A percentile compares a stretch with the other conserved stretches of the same genome.
phyloP scores from a whole-genome alignment of 1,139 yeast genomes.

The Kurtzmaniella quercitrusa region DNA sequence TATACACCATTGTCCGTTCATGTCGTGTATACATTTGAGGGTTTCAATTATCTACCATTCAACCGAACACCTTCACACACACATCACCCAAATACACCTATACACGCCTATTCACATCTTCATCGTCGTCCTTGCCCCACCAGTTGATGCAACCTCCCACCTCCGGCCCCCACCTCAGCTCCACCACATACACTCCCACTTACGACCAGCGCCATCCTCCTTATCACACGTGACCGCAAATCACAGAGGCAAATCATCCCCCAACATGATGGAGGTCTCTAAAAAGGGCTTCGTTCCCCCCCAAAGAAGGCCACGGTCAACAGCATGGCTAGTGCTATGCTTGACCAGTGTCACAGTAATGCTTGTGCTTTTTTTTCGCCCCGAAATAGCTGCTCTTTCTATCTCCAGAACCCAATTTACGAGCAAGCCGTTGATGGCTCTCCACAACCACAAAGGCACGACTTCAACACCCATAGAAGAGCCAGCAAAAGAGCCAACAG shows the following conservation, averaged over 20 bases:
- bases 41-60: too few relatives aligned
- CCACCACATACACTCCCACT: too few relatives aligned
- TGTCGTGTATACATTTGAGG: too few relatives aligned
- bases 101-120: too few relatives aligned
- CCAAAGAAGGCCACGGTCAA: not conserved
- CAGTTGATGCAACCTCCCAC: too few relatives aligned
- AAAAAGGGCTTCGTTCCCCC: not conserved
- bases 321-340: not conserved
- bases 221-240: not conserved
- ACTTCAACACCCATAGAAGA: not conserved
- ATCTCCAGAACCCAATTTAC: not conserved
- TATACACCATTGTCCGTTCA: too few relatives aligned
- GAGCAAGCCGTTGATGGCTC: not conserved
- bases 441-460: not conserved
- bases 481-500: not conserved
- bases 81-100: too few relatives aligned
- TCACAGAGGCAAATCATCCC: not conserved
- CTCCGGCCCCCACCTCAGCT: too few relatives aligned
- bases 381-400: not conserved
- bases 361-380: not conserved
- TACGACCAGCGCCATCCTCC: not conserved
- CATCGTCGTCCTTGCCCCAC: too few relatives aligned
- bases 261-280: not conserved
- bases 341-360: not conserved
- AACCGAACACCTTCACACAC: too few relatives aligned